Conservation (phyloP, 148 eudicot genomes). For the Nepenthes mirabilis region DNA sequence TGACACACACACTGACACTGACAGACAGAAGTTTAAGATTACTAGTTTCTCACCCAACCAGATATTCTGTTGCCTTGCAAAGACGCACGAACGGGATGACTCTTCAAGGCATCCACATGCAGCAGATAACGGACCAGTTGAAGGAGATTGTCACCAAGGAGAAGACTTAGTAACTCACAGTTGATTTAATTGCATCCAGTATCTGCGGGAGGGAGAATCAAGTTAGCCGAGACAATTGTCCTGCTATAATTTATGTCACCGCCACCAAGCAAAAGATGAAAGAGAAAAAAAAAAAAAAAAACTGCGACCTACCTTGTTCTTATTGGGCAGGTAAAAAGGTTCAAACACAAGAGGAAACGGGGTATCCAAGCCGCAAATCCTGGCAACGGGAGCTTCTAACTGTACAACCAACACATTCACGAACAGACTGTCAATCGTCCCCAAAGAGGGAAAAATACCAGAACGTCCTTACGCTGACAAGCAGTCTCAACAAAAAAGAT, state of each 20-base stretch:
- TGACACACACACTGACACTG: too few species aligned
- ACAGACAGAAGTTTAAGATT: too few species aligned
- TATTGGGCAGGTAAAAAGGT: conserved; percentile 85
- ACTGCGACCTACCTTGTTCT: conserved; percentile 50
- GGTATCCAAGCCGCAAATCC: conserved; percentile 88
- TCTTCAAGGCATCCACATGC: too few species aligned
- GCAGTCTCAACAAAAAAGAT: neutral
- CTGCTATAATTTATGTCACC: neutral
- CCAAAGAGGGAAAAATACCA: neutral
- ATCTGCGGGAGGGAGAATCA: conserved; percentile 28
- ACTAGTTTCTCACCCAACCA: too few species aligned
- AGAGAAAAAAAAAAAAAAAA: neutral
- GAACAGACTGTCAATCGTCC: neutral
- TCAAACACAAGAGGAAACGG: conserved; percentile 97
- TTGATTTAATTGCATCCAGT: conserved; percentile 72
- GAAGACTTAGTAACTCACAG: conserved; percentile 48
- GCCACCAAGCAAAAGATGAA: neutral
- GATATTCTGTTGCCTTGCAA: too few species aligned
- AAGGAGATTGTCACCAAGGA: neutral
- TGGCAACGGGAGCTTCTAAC: conserved; percentile 92
- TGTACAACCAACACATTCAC: conserved; percentile 18
- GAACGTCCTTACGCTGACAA: neutral
- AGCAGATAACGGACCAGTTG: neutral
- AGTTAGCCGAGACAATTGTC: neutral
- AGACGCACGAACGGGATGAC: too few species aligned